These are phyloP conservation scores for Sporothrix protearum DNA, from an alignment of 2,329 filamentous ascomycete genomes.

Conservation along the genomic window DNA sequence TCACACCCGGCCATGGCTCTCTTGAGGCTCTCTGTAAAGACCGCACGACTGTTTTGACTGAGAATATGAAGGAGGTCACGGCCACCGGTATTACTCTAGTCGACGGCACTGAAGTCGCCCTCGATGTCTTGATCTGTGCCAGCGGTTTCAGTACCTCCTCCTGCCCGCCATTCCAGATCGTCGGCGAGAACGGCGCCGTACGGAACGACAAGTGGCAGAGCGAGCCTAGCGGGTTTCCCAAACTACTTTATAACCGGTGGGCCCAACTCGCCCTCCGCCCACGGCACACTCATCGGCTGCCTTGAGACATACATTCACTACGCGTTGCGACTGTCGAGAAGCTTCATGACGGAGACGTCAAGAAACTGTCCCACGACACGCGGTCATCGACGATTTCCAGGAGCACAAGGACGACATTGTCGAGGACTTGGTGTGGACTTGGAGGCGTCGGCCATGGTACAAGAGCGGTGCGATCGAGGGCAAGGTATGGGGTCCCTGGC, in stretches of 20 bases:
- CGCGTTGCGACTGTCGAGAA: conserved; percentile 48
- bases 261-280: conserved; percentile 16
- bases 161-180: conserved; percentile 33
- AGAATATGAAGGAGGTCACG: conserved; percentile 39
- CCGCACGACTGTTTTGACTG: conserved; percentile 43
- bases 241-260: conserved; percentile 30
- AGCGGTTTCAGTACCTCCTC: conserved; percentile 39
- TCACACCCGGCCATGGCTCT: conserved; percentile 43
- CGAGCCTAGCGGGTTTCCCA: conserved; percentile 49
- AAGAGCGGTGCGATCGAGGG: background rate
- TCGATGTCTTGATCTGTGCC: conserved; percentile 36
- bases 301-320: conserved; percentile 34
- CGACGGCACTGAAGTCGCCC: conserved; percentile 31
- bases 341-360: conserved; percentile 47
- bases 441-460: conserved; percentile 32
- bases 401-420: conserved; percentile 34
- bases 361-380: conserved; percentile 29
- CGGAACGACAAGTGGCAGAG: conserved; percentile 38
- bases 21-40: conserved; percentile 41
- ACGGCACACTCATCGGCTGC: conserved; percentile 6
- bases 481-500: background rate
- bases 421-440: conserved; percentile 33
- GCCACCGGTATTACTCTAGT: conserved; percentile 33
- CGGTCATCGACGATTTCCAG: conserved; percentile 29
- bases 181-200: conserved; percentile 19